A percentile compares a stretch with the other conserved stretches of the same genome.
phyloP scores from a whole-genome alignment of 495 filamentous ascomycete species.

The Trichoderma orchidacearum region DNA sequence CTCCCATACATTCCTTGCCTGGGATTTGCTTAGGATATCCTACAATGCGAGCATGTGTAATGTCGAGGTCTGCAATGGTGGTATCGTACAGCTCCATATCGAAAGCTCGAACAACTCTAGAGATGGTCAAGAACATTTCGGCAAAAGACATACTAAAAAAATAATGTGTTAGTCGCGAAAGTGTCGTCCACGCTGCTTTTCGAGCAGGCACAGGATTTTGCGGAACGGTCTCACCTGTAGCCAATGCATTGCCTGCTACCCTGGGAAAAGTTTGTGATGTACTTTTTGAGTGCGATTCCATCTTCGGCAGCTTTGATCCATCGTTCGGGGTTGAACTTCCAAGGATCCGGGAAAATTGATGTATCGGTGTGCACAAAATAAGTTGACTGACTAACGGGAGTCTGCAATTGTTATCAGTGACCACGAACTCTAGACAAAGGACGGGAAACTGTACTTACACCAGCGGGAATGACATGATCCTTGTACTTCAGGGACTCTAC shows the following conservation, averaged over 20 bases:
- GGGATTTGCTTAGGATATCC: too few relatives aligned
- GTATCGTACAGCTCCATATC: too few relatives aligned
- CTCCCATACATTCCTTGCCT: too few relatives aligned
- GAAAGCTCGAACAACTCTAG: too few relatives aligned
- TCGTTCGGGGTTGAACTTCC: constrained; percentile 25
- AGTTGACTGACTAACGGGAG: constrained; percentile 7
- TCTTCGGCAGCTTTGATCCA: constrained; percentile 16
- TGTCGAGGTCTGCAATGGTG: too few relatives aligned
- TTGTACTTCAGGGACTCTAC: constrained; percentile 13
- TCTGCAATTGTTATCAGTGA: not conserved
- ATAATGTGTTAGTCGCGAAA: too few relatives aligned
- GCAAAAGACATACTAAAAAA: too few relatives aligned
- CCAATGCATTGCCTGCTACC: constrained; percentile 26
- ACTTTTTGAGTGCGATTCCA: constrained; percentile 12
- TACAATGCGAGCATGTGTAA: too few relatives aligned
- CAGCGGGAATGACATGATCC: constrained; percentile 11
- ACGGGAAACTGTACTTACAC: constrained; percentile 3
- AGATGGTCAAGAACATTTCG: too few relatives aligned
- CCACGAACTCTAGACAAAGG: not conserved
- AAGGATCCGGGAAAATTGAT: constrained; percentile 20
- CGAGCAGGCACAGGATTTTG: too few relatives aligned
- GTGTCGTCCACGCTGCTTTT: too few relatives aligned
- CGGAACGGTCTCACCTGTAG: too few relatives aligned
- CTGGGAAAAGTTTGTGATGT: constrained; percentile 25
- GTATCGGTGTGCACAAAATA: constrained; percentile 21